A percentile compares a stretch with the other conserved stretches of the same genome.
These are phyloP conservation scores for Artemisia tridentata DNA, from an alignment of 129 eudicot genomes.

Conservation along the genomic window DNA sequence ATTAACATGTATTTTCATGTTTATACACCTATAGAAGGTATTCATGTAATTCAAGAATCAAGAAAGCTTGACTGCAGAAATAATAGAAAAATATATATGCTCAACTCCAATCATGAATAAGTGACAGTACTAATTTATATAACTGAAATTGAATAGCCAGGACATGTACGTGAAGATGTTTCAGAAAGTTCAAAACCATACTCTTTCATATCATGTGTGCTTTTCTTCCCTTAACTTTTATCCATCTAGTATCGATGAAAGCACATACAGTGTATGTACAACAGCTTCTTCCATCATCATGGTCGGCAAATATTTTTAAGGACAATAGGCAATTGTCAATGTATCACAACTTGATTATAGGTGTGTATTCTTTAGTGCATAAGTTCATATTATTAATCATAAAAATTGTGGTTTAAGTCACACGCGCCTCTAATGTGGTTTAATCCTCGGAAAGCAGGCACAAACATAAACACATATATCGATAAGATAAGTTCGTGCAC, in stretches of 20 bases:
- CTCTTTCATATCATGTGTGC: background rate
- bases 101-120: too few species aligned
- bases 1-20: background rate
- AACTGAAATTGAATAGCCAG: background rate
- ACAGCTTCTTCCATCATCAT: background rate
- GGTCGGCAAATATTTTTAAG: background rate
- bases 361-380: background rate
- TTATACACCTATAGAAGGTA: background rate
- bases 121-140: too few species aligned
- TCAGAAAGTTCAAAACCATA: background rate
- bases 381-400: too few species aligned
- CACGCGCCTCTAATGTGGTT: too few species aligned
- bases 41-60: background rate
- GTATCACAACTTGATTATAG: conserved; percentile 10
- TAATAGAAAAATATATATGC: too few species aligned
- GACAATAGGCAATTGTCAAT: background rate
- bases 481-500: too few species aligned
- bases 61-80: background rate
- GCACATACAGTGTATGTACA: background rate
- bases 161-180: conserved; percentile 4
- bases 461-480: too few species aligned
- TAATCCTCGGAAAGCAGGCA: too few species aligned
- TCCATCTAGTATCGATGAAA: background rate
- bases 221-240: background rate
- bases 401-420: too few species aligned